Evolutionary conservation across 2,329 filamentous ascomycete genomes (phyloP).

Genomic region (Claviceps maximensis): DNA sequence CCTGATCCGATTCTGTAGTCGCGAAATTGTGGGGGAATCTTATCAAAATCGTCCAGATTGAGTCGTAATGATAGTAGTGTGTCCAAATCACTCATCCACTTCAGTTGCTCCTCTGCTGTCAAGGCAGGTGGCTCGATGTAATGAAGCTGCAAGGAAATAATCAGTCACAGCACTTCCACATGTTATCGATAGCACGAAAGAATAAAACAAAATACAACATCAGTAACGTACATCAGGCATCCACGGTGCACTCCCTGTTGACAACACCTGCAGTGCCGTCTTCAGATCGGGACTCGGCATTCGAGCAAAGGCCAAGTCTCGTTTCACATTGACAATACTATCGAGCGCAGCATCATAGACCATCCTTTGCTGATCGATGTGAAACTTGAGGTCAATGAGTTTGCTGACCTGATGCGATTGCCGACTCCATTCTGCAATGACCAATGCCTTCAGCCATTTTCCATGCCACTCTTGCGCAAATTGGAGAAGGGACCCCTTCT

Average conservation of each 20-base stretch:
- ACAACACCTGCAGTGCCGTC: slow-evolving; percentile 75
- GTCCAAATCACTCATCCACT: slow-evolving; percentile 68
- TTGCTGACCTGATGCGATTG: slow-evolving; percentile 68
- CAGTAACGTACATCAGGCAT: slow-evolving; percentile 55
- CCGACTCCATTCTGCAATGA: slow-evolving; percentile 82
- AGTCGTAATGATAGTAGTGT: slow-evolving; percentile 70
- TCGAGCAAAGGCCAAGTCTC: slow-evolving; percentile 56
- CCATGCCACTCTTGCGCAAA: slow-evolving; percentile 70
- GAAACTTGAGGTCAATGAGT: slow-evolving; percentile 73
- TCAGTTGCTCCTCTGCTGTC: slow-evolving; percentile 56
- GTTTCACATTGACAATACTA: slow-evolving; percentile 58
- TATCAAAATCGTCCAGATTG: slow-evolving; percentile 71
- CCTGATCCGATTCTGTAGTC: slow-evolving; percentile 71
- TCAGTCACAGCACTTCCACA: slow-evolving; percentile 14
- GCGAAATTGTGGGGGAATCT: slow-evolving; percentile 59
- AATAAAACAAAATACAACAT: neutral
- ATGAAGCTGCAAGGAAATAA: slow-evolving; percentile 39
- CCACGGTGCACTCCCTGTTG: slow-evolving; percentile 62
- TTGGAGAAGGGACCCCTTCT: slow-evolving; percentile 62
- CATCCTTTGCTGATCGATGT: slow-evolving; percentile 51
- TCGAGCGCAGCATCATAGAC: slow-evolving; percentile 48
- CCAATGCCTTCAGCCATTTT: slow-evolving; percentile 85
- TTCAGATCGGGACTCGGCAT: slow-evolving; percentile 83
- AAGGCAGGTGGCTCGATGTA: slow-evolving; percentile 66
- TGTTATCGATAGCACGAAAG: neutral